Evolutionary conservation across 1,284 basidiomycete species (phyloP), one percentile per base, ranked within the genome.

Genomic region (Omphalotus olearius): DNA sequence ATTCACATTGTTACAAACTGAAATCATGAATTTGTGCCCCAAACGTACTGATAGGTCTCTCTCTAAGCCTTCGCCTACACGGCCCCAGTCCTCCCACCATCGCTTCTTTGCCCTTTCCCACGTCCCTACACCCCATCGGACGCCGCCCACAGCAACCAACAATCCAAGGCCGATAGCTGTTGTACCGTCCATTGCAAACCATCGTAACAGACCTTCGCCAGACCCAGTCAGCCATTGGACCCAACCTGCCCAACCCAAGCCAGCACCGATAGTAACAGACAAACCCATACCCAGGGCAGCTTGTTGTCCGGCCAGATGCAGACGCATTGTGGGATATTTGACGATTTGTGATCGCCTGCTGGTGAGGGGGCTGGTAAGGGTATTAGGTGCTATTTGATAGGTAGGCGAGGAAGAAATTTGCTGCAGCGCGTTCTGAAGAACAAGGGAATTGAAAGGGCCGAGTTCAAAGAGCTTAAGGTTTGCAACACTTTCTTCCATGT

Each of bases 81-180:
- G 72, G 28, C 65, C 63, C 75, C 84, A 91, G 64, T 92, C 88
- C 48, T 74, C 74, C 81, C 82, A 82, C 84, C 91, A 94, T 45
- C 67, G 70, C 49, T 63, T 71, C 66, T 91, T 87, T 2, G 83
- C 83, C 56, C 71, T 77, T 48, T 85, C 83, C 89, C 91, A 93
- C 53, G 72, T 71, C 3, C 79, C 78, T 16, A 88, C 75, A 6
- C 82, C 83, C 78, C 86, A 85, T 23, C 86, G 72, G 35, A 91
- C 54, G 20, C 82, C 78, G 0, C 66, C 61, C 11, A 81, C 66
- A 0, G 78, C 68, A 5, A 76, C 69, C 5, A 93, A 64, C 35
- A 79, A 65, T 4, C 85, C 88, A 0, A 80, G 66, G 0, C 83
- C 88, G 16, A 82, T 60, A 0, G 84, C 83, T 0, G 85, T 87